phyloP scores from a whole-genome alignment of 2,329 filamentous ascomycete genomes.

The Exophiala sp. region DNA sequence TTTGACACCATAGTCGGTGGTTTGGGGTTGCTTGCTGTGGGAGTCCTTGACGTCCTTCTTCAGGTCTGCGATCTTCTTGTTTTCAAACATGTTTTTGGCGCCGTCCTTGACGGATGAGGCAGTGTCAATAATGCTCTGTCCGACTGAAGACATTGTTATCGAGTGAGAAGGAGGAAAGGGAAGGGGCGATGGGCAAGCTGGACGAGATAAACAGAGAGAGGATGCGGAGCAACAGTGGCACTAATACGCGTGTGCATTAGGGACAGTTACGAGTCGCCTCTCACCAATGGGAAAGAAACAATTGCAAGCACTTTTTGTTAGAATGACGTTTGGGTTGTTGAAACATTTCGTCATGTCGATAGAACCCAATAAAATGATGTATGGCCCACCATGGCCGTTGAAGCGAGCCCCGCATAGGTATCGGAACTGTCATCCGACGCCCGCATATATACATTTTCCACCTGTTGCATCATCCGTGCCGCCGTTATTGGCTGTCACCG shows the following conservation, averaged over 20 bases:
- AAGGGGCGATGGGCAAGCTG: neutral
- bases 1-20: constrained; percentile 74
- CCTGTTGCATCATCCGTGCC: neutral
- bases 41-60: constrained; percentile 51
- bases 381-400: neutral
- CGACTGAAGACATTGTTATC: constrained; percentile 16
- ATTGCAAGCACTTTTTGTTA: neutral
- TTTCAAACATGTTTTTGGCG: constrained; percentile 15
- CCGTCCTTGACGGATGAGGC: constrained; percentile 15
- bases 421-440: neutral
- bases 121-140: constrained; percentile 13
- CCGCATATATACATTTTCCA: neutral
- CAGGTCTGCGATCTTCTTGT: constrained; percentile 48
- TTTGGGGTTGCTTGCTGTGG: constrained; percentile 59
- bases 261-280: neutral
- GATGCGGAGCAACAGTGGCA: neutral
- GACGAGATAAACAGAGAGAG: constrained; percentile 8
- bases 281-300: neutral
- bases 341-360: neutral
- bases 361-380: neutral
- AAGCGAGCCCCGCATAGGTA: neutral
- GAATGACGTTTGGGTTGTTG: neutral
- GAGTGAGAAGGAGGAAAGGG: neutral
- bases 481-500: neutral
- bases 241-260: neutral